Evolutionary conservation across 75 land plant species (phyloP).

Genomic region (Selaginella moellendorffii): DNA sequence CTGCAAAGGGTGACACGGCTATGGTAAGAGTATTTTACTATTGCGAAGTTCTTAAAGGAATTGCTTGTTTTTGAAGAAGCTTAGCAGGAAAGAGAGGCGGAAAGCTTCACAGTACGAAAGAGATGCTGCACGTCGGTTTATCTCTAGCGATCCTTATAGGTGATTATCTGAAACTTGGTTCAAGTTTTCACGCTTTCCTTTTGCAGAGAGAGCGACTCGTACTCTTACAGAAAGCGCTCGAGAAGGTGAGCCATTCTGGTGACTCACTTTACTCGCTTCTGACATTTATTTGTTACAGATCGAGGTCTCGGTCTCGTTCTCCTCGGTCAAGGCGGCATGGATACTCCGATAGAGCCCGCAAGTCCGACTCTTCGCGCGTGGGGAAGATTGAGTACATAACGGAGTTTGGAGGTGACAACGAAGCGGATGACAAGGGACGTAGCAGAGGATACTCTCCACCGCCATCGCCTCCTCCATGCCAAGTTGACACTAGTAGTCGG

Average conservation of each 20-base stretch:
- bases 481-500: slow-evolving; percentile 60
- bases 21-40: slow-evolving; percentile 37
- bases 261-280: neutral
- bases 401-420: slow-evolving; percentile 67
- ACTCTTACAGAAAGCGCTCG: slow-evolving; percentile 58
- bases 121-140: slow-evolving; percentile 55
- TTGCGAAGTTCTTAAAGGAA: neutral
- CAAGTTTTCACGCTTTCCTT: neutral
- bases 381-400: slow-evolving; percentile 88
- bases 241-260: slow-evolving; percentile 32
- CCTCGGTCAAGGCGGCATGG: slow-evolving; percentile 36
- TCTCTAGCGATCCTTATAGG: slow-evolving; percentile 85
- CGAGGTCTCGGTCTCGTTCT: slow-evolving; percentile 70
- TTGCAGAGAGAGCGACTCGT: slow-evolving; percentile 65
- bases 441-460: slow-evolving; percentile 55
- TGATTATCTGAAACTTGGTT: slow-evolving; percentile 1
- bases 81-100: slow-evolving; percentile 92
- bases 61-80: slow-evolving; percentile 41
- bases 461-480: slow-evolving; percentile 54
- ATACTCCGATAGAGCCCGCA: neutral
- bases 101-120: slow-evolving; percentile 91
- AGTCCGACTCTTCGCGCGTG: slow-evolving; percentile 9
- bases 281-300: slow-evolving; percentile 23
- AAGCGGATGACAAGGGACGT: slow-evolving; percentile 32
- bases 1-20: slow-evolving; percentile 86